These are phyloP conservation scores for Sordariomycetes sp. DNA, from an alignment of 2,329 filamentous ascomycete species.

Conservation along the genomic window DNA sequence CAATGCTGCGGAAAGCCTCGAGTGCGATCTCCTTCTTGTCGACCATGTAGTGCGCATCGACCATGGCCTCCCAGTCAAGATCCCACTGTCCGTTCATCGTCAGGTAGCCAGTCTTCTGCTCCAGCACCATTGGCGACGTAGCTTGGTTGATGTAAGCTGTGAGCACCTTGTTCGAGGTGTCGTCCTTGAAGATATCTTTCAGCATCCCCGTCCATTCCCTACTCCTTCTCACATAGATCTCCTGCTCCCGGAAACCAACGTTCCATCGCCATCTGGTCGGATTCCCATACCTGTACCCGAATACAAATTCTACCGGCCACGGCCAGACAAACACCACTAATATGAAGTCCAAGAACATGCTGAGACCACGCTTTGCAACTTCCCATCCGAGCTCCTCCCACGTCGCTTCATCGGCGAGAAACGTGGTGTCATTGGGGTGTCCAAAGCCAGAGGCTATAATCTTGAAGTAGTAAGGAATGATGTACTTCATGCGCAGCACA, in stretches of 20 bases:
- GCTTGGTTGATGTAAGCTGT: slow-evolving; percentile 57
- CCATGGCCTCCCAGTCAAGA: slow-evolving; percentile 76
- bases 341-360: slow-evolving; percentile 66
- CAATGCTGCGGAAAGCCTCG: slow-evolving; percentile 61
- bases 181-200: slow-evolving; percentile 41
- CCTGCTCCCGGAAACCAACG: slow-evolving; percentile 68
- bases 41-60: slow-evolving; percentile 60
- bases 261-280: slow-evolving; percentile 65
- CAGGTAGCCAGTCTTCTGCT: slow-evolving; percentile 77
- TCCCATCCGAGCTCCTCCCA: slow-evolving; percentile 48
- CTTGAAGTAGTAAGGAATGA: slow-evolving; percentile 63
- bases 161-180: slow-evolving; percentile 46
- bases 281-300: slow-evolving; percentile 46
- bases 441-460: slow-evolving; percentile 58
- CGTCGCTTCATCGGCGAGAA: slow-evolving; percentile 47
- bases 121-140: slow-evolving; percentile 56
- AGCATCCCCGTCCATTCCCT: slow-evolving; percentile 60
- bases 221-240: slow-evolving; percentile 74
- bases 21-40: slow-evolving; percentile 50
- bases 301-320: slow-evolving; percentile 66
- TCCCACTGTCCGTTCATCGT: slow-evolving; percentile 83
- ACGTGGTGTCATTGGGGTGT: slow-evolving; percentile 55
- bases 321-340: slow-evolving; percentile 60
- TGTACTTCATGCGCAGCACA: slow-evolving; percentile 56
- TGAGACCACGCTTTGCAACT: slow-evolving; percentile 49